phyloP scores from a whole-genome alignment of 495 filamentous ascomycete species.

The Penicillium antarcticum region DNA sequence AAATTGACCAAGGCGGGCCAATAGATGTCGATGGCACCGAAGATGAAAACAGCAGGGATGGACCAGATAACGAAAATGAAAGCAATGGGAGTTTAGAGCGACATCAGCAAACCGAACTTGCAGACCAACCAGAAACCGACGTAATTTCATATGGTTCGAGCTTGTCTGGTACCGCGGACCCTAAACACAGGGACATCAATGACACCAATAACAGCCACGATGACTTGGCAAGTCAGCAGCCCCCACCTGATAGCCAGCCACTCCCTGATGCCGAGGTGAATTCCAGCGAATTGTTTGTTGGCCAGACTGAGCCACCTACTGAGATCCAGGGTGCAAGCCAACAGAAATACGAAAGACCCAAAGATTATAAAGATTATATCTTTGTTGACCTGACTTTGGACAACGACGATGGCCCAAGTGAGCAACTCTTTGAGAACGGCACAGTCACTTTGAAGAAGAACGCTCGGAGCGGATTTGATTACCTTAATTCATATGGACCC shows the following conservation, averaged over 20 bases:
- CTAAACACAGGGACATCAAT: background rate
- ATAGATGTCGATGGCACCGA: background rate
- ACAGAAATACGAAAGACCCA: background rate
- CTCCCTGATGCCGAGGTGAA: no score
- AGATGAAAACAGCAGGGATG: background rate
- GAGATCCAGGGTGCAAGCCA: background rate
- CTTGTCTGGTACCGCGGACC: background rate
- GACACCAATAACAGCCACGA: background rate
- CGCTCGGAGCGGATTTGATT: background rate
- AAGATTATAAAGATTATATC: background rate
- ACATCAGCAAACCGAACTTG: background rate
- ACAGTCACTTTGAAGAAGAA: slow-evolving; percentile 1
- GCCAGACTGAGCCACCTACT: background rate
- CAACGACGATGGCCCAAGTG: background rate
- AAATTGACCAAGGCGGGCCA: background rate
- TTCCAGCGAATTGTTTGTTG: background rate
- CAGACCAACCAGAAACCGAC: background rate
- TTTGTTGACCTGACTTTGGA: background rate
- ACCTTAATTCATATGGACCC: slow-evolving; percentile 7
- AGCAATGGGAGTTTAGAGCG: no score
- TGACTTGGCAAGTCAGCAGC: background rate
- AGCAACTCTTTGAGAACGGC: background rate
- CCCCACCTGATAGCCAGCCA: no score
- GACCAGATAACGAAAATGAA: background rate
- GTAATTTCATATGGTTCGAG: background rate